Conservation (phyloP, 257 asterid genomes). For the Ballota nigra region DNA sequence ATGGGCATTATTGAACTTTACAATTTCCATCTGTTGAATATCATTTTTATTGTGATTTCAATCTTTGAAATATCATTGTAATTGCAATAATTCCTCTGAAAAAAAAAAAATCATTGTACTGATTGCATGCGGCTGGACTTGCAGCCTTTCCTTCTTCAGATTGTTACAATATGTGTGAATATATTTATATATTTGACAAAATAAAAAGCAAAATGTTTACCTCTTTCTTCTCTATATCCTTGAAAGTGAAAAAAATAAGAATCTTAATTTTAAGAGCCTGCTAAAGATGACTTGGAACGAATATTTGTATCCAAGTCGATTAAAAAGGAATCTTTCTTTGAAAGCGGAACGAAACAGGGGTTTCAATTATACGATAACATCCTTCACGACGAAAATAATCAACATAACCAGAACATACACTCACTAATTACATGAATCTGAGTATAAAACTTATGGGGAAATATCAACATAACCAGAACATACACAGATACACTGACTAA, state of each 20-base stretch:
- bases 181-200: too few relatives aligned
- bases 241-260: too few relatives aligned
- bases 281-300: too few relatives aligned
- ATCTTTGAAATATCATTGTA: neutral
- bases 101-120: neutral
- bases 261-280: too few relatives aligned
- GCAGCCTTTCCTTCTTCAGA: neutral
- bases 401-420: neutral
- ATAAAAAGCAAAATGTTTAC: too few relatives aligned
- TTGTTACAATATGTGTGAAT: too few relatives aligned
- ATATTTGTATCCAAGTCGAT: too few relatives aligned
- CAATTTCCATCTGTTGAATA: neutral
- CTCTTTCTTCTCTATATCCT: too few relatives aligned
- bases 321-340: too few relatives aligned
- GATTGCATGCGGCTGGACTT: neutral
- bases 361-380: neutral
- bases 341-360: neutral
- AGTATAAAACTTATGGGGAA: neutral
- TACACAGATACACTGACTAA: constrained; percentile 19
- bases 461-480: neutral
- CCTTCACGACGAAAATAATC: neutral
- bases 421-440: constrained; percentile 8
- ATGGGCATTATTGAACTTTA: neutral
- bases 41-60: neutral
- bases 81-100: neutral